These are phyloP conservation scores for Acmispon strigosus DNA, from an alignment of 306 rosid genomes.

Conservation along the genomic window DNA sequence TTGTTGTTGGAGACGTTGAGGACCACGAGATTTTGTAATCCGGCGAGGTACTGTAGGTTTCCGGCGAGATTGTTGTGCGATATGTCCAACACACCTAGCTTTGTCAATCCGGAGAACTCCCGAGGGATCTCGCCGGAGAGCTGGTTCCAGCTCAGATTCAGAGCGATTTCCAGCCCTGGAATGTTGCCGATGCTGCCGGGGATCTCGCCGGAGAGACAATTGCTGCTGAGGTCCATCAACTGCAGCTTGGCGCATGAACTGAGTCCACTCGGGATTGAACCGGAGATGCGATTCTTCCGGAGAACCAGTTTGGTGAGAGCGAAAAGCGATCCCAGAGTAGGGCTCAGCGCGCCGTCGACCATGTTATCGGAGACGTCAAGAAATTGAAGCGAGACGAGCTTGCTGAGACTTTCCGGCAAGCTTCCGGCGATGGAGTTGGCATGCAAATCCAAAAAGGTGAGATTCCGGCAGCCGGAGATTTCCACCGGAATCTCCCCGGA, in stretches of 20 bases:
- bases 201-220: constrained; percentile 50
- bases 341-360: constrained; percentile 54
- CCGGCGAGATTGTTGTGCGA: constrained; percentile 75
- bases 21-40: constrained; percentile 72
- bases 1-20: constrained; percentile 77
- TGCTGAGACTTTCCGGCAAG: constrained; percentile 46
- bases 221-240: constrained; percentile 62
- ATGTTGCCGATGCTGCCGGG: constrained; percentile 59
- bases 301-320: constrained; percentile 64
- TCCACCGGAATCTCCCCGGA: constrained; percentile 48
- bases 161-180: constrained; percentile 71
- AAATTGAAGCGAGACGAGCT: constrained; percentile 55
- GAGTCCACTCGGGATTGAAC: constrained; percentile 55
- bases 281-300: constrained; percentile 56
- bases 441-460: constrained; percentile 75
- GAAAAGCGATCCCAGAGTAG: constrained; percentile 47
- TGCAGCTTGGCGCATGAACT: constrained; percentile 59
- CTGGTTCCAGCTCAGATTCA: constrained; percentile 73
- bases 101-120: constrained; percentile 50
- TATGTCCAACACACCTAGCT: constrained; percentile 74
- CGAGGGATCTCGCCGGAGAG: constrained; percentile 60
- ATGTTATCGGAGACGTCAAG: constrained; percentile 67
- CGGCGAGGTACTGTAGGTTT: constrained; percentile 51
- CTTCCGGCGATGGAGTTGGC: constrained; percentile 58
- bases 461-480: constrained; percentile 66